A percentile compares a stretch with the other conserved stretches of the same genome.
Evolutionary conservation across 352 stramenopile genomes (phyloP).

Genomic region (Pythium brassicae): DNA sequence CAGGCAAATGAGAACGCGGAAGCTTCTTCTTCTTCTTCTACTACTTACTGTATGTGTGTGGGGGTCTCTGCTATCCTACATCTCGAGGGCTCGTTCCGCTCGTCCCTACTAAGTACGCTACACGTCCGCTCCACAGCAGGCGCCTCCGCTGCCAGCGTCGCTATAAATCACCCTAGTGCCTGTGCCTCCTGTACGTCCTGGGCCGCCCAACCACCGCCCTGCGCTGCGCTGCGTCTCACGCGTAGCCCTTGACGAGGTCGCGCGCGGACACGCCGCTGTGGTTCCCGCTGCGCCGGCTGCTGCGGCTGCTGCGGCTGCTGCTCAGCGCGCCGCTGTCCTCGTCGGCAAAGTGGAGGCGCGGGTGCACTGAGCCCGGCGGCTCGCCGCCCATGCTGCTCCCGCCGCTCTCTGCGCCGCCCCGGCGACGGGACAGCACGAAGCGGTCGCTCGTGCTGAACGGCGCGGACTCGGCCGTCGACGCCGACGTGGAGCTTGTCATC

Average conservation of each 20-base stretch:
- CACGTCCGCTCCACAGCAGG: too few relatives aligned
- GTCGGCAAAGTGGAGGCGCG: constrained; percentile 12
- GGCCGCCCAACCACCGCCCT: too few relatives aligned
- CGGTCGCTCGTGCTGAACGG: constrained; percentile 6
- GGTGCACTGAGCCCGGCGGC: background rate
- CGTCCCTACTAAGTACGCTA: background rate
- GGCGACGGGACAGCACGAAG: constrained; percentile 12
- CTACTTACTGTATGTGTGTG: too few relatives aligned
- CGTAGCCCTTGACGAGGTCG: constrained; percentile 16
- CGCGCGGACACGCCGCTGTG: constrained; percentile 15
- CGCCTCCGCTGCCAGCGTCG: too few relatives aligned
- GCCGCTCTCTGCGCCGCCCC: constrained; percentile 27
- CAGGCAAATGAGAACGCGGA: background rate
- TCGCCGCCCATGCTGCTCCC: constrained; percentile 2
- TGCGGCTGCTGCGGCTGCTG: constrained; percentile 9
- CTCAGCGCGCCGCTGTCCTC: constrained; percentile 17
- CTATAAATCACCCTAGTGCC: background rate
- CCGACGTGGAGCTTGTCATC: constrained; percentile 12
- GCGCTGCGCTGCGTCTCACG: background rate
- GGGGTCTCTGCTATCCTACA: background rate
- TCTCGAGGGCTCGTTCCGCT: background rate
- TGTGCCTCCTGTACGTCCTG: too few relatives aligned
- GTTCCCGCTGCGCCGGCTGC: constrained; percentile 13
- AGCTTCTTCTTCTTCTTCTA: background rate
- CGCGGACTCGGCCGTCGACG: constrained; percentile 11